Base-by-base conservation (phyloP, 352 stramenopile genomes). In the Phytophthora hibernalis region DNA sequence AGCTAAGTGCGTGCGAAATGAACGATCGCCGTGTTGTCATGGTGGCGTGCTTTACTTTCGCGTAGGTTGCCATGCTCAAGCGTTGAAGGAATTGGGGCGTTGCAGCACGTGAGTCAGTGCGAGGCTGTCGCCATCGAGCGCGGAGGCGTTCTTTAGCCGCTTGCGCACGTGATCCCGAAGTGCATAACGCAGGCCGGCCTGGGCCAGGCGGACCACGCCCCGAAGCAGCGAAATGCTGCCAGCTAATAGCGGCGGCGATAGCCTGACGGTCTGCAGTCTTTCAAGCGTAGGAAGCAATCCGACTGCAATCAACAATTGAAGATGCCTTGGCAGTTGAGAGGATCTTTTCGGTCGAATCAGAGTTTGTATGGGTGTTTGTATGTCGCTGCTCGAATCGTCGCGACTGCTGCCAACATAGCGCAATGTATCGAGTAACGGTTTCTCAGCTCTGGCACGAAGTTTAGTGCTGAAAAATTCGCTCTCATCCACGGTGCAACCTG, bases 271-370 rank as follows among this genome's bases (percentile, higher is more conserved):
- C 31, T 9, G 31, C 31, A 38, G 20, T 13, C 26, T 37, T 16
- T 7, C 18, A n/a, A 37, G 24, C 26, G 5, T 1, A 18, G n/a
- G n/a, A n/a, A n/a, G n/a, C n/a, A n/a, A n/a, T n/a, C n/a, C n/a
- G 12, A 10, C 16, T 43, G 30, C 50, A 55, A 51, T n/a, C 37
- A 65, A 44, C 38, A 54, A 67, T 49, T 54, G 38, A 66, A 37
- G 58, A 65, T 40, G 15, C 45, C 26, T 3, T 10, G 22, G 58
- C 58, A 65, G 37, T 59, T 65, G 58, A 52, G 48, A 37, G 47
- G 57, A 53, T 65, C 47, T 60, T 59, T 54, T 24, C 51, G 50
- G n/a, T n/a, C 37, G 44, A 69, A 65, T 70, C 61, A 59, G 61
- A 50, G 31, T 65, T 65, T 59, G 55, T 54, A 30, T 63, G 22